Evolutionary conservation across 2,329 filamentous ascomycete genomes (phyloP).

Genomic region (Capronia epimyces): DNA sequence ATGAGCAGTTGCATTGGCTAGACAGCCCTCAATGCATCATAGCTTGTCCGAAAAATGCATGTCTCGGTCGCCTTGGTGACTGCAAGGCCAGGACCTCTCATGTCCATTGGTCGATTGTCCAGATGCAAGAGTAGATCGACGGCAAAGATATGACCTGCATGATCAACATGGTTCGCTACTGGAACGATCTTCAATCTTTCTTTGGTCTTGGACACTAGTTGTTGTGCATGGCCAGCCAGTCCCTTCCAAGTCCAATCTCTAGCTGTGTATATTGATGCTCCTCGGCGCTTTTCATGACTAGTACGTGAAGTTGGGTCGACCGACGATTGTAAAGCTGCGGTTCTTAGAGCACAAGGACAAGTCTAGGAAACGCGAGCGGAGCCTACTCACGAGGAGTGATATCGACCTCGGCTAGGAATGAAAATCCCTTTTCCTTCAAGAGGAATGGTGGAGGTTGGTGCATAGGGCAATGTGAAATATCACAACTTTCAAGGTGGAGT

Average conservation of each 20-base stretch:
- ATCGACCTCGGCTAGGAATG: background rate
- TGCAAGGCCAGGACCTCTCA: background rate
- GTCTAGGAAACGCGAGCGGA: background rate
- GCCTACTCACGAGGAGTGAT: background rate
- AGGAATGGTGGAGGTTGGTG: slow-evolving; percentile 1
- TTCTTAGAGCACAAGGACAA: background rate
- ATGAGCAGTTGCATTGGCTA: background rate
- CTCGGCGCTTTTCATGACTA: background rate
- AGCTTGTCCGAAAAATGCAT: background rate
- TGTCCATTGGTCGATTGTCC: background rate
- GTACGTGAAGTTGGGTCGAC: background rate
- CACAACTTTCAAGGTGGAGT: background rate
- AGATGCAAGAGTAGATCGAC: background rate
- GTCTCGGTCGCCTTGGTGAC: background rate
- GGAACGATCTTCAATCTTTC: background rate
- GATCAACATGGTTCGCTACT: background rate
- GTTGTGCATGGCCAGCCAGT: background rate
- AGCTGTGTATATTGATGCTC: background rate
- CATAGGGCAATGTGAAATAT: background rate
- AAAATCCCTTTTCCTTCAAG: background rate
- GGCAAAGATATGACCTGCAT: background rate
- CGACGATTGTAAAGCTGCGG: background rate
- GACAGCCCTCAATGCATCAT: background rate
- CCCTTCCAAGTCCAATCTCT: background rate
- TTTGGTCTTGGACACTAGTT: background rate